These are phyloP conservation scores for Leccinum huronense DNA, from an alignment of 1,284 basidiomycete species.

Conservation along the genomic window DNA sequence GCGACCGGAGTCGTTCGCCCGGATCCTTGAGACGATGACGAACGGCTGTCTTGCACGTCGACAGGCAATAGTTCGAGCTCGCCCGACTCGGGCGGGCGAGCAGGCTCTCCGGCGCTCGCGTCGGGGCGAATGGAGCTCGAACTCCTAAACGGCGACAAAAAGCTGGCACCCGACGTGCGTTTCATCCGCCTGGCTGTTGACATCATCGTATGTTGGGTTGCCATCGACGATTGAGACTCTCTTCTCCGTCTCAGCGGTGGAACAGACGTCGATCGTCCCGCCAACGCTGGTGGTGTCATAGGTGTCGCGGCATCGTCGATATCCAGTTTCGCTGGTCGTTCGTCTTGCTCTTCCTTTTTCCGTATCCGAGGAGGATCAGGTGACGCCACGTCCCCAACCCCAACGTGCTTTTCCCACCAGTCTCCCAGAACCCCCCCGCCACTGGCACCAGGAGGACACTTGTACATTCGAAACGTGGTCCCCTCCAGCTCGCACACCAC, in stretches of 20 bases:
- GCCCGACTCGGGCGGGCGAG: conserved; percentile 19
- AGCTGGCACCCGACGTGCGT: conserved; percentile 25
- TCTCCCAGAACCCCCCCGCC: conserved; percentile 55
- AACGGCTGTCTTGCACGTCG: conserved; percentile 23
- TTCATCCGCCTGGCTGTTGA: conserved; percentile 23
- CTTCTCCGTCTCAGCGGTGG: conserved; percentile 12
- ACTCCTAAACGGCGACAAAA: conserved; percentile 32
- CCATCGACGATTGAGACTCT: conserved; percentile 30
- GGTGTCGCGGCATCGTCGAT: conserved; percentile 16
- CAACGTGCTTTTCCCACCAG: conserved; percentile 76
- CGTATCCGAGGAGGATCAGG: conserved; percentile 21
- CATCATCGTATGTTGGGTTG: conserved; percentile 17
- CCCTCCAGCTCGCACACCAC: conserved; percentile 92
- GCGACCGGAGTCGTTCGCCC: conserved; percentile 15
- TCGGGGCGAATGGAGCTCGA: conserved; percentile 18
- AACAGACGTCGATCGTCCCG: conserved; percentile 11
- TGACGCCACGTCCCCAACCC: conserved; percentile 56
- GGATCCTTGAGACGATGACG: conserved; percentile 28
- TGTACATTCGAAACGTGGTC: conserved; percentile 85
- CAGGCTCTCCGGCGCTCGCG: conserved; percentile 15
- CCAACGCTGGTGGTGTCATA: background rate
- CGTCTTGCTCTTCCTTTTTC: conserved; percentile 39
- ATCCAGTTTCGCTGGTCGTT: conserved; percentile 24
- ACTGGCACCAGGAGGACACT: conserved; percentile 50
- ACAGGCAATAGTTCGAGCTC: conserved; percentile 30